Conservation (phyloP, 176 grass and related monocot species). For the Cenchrus americanus region DNA sequence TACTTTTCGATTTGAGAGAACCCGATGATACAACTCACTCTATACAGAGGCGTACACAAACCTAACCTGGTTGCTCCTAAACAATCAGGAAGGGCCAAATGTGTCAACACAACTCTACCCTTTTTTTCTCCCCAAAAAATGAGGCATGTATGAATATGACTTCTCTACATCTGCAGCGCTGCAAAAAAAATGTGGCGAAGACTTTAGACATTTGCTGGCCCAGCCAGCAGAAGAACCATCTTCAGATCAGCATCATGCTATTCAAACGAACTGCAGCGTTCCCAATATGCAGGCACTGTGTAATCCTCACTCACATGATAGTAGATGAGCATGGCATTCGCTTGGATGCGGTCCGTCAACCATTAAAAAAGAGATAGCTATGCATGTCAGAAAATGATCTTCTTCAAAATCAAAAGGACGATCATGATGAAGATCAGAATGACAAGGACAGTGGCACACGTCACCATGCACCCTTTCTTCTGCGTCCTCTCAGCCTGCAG, state of each 20-base stretch:
- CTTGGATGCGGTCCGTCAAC: conserved; percentile 21
- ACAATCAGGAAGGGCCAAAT: conserved; percentile 44
- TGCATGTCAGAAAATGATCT: conserved; percentile 72
- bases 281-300: conserved; percentile 28
- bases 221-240: conserved; percentile 38
- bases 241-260: conserved; percentile 30
- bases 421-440: conserved; percentile 97
- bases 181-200: conserved; percentile 37
- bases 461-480: conserved; percentile 92
- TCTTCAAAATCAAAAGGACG: conserved; percentile 85
- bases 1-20: conserved; percentile 42
- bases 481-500: conserved; percentile 94
- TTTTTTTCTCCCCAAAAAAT: not conserved
- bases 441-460: conserved; percentile 92
- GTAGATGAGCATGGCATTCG: conserved; percentile 5
- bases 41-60: conserved; percentile 57
- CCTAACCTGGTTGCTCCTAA: conserved; percentile 44
- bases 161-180: conserved; percentile 44
- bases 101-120: conserved; percentile 33
- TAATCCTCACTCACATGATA: conserved; percentile 35
- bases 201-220: conserved; percentile 26
- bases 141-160: conserved; percentile 39
- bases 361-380: conserved; percentile 28
- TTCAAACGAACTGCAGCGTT: conserved; percentile 29
- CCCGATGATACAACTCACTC: conserved; percentile 45